Evolutionary conservation across 1,284 basidiomycete species (phyloP), one percentile per base, ranked within the genome.

Genomic region (Xerocomus amazonicus): DNA sequence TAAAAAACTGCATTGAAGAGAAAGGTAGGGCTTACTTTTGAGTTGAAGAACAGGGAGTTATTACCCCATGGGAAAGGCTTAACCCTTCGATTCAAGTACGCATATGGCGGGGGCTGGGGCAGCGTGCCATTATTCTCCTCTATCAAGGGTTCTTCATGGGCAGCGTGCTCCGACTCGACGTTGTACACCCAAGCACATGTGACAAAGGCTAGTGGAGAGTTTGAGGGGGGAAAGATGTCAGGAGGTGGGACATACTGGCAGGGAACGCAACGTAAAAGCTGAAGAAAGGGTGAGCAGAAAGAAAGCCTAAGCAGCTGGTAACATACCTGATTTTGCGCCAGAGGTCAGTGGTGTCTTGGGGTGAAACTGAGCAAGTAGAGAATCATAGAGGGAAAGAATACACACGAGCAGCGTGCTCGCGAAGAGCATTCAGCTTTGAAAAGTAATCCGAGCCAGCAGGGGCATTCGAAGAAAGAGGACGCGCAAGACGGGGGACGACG

Each of bases 291-390:
- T 51, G 36, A 46, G 56, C 12, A 19, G 36, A 29, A 10, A 9
- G n/a, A 31, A 14, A 34, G 19, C 13, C 3, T 40, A 36, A 12
- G 6, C 34, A 12, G 10, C 1, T 12, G 42, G 42, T 57, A 38
- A 59, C 73, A 42, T 56, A 89, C 88, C 88, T 90, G 66, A 92
- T 87, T 74, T 84, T 90, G 62, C 89, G 81, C 90, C 90, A 92
- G 55, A 92, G 78, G 45, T 87, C 77, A 38, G 84, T 75, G 32
- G 88, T 86, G 56, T 83, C 88, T 91, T 23, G 19, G 19, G 62
- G 26, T 2, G 23, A 19, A 19, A 27, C 6, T 68, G 52, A 68
- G 62, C 19, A 9, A 8, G 16, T 5, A 29, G 16, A 17, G 9
- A 9, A 6, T 2, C 19, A 1, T 10, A 12, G 36, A n/a, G 19